Conservation (phyloP, 768 basidiomycete species). For the Mycena albidolilacea region DNA sequence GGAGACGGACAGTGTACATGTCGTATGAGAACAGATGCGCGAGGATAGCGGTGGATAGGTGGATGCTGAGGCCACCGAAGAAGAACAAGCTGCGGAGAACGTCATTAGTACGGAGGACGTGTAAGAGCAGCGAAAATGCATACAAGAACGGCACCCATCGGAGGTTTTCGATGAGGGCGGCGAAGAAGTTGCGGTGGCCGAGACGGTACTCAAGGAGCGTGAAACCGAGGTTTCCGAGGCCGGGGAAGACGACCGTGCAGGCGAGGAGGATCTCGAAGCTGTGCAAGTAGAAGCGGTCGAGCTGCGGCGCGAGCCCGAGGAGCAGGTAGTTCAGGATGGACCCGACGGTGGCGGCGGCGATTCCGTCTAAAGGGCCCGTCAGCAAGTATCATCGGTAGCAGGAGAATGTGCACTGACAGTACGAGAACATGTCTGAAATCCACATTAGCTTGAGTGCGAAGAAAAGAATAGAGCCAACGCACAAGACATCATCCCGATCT, state of each 20-base stretch:
- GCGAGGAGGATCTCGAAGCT: conserved; percentile 87
- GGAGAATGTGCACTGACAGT: conserved; percentile 26
- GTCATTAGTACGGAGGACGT: conserved; percentile 6
- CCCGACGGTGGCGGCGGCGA: conserved; percentile 78
- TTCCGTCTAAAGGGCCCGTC: conserved; percentile 60
- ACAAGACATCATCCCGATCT: conserved; percentile 85
- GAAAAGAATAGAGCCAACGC: conserved; percentile 42
- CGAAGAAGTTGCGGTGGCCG: conserved; percentile 67
- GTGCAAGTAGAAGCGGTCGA: conserved; percentile 85
- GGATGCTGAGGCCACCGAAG: conserved; percentile 83
- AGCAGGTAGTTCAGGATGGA: conserved; percentile 81
- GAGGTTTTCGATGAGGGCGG: conserved; percentile 69
- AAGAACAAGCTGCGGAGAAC: conserved; percentile 71
- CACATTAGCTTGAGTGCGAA: conserved; percentile 46
- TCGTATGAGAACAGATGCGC: conserved; percentile 79
- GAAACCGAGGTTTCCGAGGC: conserved; percentile 81
- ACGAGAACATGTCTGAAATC: conserved; percentile 41
- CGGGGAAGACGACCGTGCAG: conserved; percentile 84
- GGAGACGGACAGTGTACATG: conserved; percentile 54
- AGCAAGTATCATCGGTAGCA: conserved; percentile 13
- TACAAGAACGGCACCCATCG: conserved; percentile 83
- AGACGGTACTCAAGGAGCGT: conserved; percentile 84
- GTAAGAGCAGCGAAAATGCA: conserved; percentile 46
- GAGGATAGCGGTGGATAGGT: conserved; percentile 75
- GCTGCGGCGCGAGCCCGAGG: conserved; percentile 76